Base-by-base conservation (phyloP, 495 filamentous ascomycete species). In the Gamarada debralockiae region DNA sequence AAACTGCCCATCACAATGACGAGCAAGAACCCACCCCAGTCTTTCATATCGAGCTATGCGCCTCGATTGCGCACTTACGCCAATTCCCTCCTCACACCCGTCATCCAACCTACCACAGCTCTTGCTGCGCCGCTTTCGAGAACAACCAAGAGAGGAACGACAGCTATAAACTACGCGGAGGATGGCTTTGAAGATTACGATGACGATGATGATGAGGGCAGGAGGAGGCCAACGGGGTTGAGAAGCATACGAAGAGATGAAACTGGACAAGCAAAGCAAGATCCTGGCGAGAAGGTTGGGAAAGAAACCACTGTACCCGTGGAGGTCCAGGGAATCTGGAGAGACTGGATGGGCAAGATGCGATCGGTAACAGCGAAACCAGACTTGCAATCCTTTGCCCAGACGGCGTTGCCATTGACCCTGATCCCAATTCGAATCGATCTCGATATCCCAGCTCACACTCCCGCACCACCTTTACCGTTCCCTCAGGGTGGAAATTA, bases 391-490 rank as follows among this genome's bases (percentile, higher is more conserved):
- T 79, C 86, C 57, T 84, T 88, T 57, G 85, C 89, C 13, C 93
- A 96, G 69, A 83, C 89, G 20, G 79, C 83, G 48, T 79, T 97
- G 23, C 93, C 95, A 21, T 76, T 95, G 21, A 93, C 89, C 3
- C 78, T 97, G 21, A 92, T 99, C 46, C 93, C 93, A 7, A 97
- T 99, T 56, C 89, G 95, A 41, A 92, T 99, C 61, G 93, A 98
- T 62, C 76, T 98, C 57, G 92, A 99, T 64, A 83, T 97, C 10
- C 81, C 87, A 22, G 72, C 88, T 29, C 92, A 87, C 73, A 76
- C 82, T 31, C 88, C 93, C 33, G 67, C 79, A 41, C 78, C 92
- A 42, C 74, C 92, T 2, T 76, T 96, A 54, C 83, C 87, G 20
- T 57, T 83, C 44, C 84, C 86, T 10, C 73, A 78, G 53, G 78